Evolutionary conservation across 345 rosid genomes (phyloP), one percentile per base, ranked within the genome.

Genomic region (Corchorus olitorius): DNA sequence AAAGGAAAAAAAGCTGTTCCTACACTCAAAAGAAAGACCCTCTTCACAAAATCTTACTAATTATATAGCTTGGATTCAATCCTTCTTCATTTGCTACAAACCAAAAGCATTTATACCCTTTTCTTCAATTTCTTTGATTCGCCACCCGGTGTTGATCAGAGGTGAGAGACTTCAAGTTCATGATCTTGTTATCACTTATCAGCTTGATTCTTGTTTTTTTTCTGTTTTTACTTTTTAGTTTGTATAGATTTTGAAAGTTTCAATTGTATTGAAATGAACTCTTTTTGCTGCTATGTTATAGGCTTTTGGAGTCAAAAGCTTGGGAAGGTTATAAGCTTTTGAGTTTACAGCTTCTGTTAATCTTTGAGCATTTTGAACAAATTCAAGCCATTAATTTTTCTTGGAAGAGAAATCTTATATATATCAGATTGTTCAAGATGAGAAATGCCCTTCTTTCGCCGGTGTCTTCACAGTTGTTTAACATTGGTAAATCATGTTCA

Each of bases 371-470:
- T 13, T 12, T 13, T 12, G 19, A 33, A 70, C 2, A 16, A 14
- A 1, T 15, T 37, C 6, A 8, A 15, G 65, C 13, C 33, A 58
- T 33, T 56, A 9, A 11, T 60, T 8, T 34, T 4, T 27, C 11
- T 34, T 16, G 14, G 35, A 12, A 45, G n/a, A 49, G 27, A 33
- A 56, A 33, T 20, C 34, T 37, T 39, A 39, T 27, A 39, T 27
- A 27, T 19, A 20, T 46, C 0, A 67, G 45, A 15, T 67, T 20
- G 45, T 22, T 35, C 55, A 73, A 72, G 63, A 89, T 89, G 93
- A 84, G 86, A 79, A 82, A 87, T 67, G 80, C 77, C 53, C 35
- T 75, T 76, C 79, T 79, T 74, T 73, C 87, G 56, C 73, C 84
- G 3, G n/a, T 62, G 10, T 69, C 85, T 59, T 66, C 89, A 1